phyloP scores from a whole-genome alignment of 2,329 filamentous ascomycete species.

The Thelonectria rubi region DNA sequence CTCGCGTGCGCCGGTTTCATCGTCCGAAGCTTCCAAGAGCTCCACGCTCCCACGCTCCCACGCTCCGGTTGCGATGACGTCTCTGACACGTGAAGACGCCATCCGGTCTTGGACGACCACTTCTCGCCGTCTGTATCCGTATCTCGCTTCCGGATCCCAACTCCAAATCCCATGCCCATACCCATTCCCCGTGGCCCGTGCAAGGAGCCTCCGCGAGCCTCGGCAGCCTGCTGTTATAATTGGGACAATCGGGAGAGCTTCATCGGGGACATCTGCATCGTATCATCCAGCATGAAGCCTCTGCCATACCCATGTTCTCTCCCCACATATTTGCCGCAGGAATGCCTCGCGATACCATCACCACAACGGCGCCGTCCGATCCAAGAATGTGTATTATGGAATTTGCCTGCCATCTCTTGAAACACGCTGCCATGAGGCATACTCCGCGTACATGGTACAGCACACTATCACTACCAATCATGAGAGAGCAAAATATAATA shows the following conservation, averaged over 20 bases:
- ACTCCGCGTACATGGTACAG: constrained; percentile 45
- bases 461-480: constrained; percentile 29
- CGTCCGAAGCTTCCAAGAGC: constrained; percentile 6
- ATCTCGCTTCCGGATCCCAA: constrained; percentile 20
- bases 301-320: neutral
- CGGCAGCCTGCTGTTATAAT: constrained; percentile 7
- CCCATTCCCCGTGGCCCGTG: constrained; percentile 23
- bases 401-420: constrained; percentile 15
- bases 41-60: constrained; percentile 8
- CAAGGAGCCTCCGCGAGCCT: constrained; percentile 1
- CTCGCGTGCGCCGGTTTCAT: constrained; percentile 20
- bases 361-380: neutral
- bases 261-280: neutral
- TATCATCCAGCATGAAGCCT: neutral
- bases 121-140: too few species aligned
- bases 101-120: constrained; percentile 4
- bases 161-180: neutral
- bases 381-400: constrained; percentile 13
- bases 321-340: neutral
- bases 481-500: constrained; percentile 40
- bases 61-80: constrained; percentile 25
- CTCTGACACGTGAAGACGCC: constrained; percentile 43
- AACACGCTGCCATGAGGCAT: constrained; percentile 36
- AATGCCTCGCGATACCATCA: neutral
- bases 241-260: neutral